These are phyloP conservation scores for Asterella californica DNA, from an alignment of 225 moss, liverwort and hornwort genomes.

Conservation along the genomic window DNA sequence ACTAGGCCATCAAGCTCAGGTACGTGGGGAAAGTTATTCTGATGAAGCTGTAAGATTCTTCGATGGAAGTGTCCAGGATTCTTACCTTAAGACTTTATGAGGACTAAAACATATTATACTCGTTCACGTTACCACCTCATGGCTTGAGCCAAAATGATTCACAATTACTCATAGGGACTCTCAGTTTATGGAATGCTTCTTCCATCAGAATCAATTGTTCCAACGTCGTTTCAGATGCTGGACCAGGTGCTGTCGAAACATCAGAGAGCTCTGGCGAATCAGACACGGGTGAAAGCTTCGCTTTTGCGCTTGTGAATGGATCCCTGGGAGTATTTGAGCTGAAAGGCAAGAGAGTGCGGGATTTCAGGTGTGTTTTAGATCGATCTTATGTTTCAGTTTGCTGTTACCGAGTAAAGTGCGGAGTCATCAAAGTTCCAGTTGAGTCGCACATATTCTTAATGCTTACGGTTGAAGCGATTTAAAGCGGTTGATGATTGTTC, in stretches of 20 bases:
- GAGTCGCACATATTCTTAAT: background rate
- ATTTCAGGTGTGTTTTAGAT: slow-evolving; percentile 64
- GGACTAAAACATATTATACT: background rate
- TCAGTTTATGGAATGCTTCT: background rate
- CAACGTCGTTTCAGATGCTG: slow-evolving; percentile 18
- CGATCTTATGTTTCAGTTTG: background rate
- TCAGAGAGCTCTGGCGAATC: slow-evolving; percentile 48
- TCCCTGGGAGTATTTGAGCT: slow-evolving; percentile 97
- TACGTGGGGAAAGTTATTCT: slow-evolving; percentile 11
- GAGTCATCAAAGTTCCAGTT: background rate
- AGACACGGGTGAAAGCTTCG: slow-evolving; percentile 92
- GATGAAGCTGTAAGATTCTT: background rate
- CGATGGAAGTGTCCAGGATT: background rate
- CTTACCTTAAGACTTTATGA: background rate
- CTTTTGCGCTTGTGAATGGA: slow-evolving; percentile 96
- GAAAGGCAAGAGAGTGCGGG: slow-evolving; percentile 82
- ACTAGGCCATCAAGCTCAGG: slow-evolving; percentile 30
- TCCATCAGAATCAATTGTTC: background rate
- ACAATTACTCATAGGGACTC: background rate
- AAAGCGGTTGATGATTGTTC: background rate
- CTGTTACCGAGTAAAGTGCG: background rate
- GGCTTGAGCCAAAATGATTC: background rate
- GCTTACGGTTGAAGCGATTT: background rate
- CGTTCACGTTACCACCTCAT: background rate
- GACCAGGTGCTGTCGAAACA: slow-evolving; percentile 19